These are phyloP conservation scores for Fusarium begoniae DNA, from an alignment of 2,329 filamentous ascomycete genomes.

Conservation along the genomic window DNA sequence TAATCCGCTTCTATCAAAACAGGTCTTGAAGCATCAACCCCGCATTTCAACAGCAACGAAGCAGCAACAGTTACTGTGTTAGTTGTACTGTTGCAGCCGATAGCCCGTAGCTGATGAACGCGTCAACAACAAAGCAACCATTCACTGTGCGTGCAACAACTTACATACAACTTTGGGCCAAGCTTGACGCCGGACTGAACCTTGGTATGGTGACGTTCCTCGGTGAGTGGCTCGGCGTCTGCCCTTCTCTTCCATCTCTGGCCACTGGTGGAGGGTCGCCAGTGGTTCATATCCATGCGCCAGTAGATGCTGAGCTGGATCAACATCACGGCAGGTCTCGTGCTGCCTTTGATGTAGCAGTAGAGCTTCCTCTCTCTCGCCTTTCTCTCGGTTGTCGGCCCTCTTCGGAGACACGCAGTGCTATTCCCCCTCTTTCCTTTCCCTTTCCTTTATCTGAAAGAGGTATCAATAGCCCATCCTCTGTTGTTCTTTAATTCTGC, in stretches of 20 bases:
- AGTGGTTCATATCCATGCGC: constrained; percentile 41
- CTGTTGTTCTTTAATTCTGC: constrained; percentile 22
- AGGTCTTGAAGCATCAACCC: constrained; percentile 12
- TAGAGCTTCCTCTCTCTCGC: constrained; percentile 11
- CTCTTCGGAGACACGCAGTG: constrained; percentile 22
- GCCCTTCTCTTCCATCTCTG: constrained; percentile 24
- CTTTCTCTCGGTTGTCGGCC: constrained; percentile 27
- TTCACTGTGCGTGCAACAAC: constrained; percentile 7
- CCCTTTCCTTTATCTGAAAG: constrained; percentile 17
- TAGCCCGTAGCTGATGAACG: constrained; percentile 12
- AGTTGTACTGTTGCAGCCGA: neutral
- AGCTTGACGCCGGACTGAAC: constrained; percentile 30
- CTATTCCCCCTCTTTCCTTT: constrained; percentile 3
- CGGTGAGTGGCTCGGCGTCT: constrained; percentile 37
- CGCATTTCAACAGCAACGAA: constrained; percentile 15
- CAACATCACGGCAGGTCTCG: constrained; percentile 41
- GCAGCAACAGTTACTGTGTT: neutral
- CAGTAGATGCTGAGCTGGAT: constrained; percentile 31
- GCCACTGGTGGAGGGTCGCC: constrained; percentile 45
- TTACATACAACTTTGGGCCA: neutral
- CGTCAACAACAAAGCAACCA: constrained; percentile 7
- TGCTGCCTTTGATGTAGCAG: constrained; percentile 26
- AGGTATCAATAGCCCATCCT: constrained; percentile 22
- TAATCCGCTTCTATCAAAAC: constrained; percentile 11
- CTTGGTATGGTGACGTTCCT: constrained; percentile 36